Evolutionary conservation across 495 filamentous ascomycete genomes (phyloP).

Genomic region (Hypoxylon perforatum): DNA sequence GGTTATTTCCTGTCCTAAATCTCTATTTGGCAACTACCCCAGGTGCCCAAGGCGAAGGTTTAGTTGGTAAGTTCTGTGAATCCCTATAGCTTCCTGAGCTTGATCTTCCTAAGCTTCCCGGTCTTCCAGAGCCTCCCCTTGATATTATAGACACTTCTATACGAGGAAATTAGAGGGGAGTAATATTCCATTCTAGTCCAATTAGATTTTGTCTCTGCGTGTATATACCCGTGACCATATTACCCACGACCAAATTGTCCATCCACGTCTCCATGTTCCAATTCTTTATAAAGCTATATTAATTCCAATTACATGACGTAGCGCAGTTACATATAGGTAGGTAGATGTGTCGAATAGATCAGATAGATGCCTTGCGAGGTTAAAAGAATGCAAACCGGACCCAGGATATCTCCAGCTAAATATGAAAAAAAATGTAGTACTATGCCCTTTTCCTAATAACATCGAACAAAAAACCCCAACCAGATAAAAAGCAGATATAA

Average conservation of each 20-base stretch:
- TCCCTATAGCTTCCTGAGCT: too few species aligned
- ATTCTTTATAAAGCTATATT: neutral
- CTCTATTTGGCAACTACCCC: too few species aligned
- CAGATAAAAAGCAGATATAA: conserved; percentile 10
- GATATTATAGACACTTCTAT: too few species aligned
- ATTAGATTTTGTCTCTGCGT: neutral
- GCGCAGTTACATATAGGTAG: neutral
- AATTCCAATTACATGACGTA: neutral
- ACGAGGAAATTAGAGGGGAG: too few species aligned
- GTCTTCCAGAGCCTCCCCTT: too few species aligned
- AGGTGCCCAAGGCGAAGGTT: too few species aligned
- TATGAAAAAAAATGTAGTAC: conserved; percentile 29
- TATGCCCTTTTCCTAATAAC: conserved; percentile 5
- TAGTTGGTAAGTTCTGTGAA: too few species aligned
- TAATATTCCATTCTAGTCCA: neutral
- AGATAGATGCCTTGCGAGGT: conserved; percentile 2
- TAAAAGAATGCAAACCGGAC: conserved; percentile 4
- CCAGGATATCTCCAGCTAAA: conserved; percentile 40
- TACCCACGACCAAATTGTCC: too few species aligned
- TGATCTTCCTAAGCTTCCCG: too few species aligned
- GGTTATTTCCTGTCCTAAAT: too few species aligned
- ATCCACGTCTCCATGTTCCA: neutral
- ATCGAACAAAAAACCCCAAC: too few species aligned
- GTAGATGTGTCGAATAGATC: neutral
- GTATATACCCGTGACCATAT: neutral